Evolutionary conservation across 129 eudicot genomes (phyloP).

Genomic region (Lactuca saligna): DNA sequence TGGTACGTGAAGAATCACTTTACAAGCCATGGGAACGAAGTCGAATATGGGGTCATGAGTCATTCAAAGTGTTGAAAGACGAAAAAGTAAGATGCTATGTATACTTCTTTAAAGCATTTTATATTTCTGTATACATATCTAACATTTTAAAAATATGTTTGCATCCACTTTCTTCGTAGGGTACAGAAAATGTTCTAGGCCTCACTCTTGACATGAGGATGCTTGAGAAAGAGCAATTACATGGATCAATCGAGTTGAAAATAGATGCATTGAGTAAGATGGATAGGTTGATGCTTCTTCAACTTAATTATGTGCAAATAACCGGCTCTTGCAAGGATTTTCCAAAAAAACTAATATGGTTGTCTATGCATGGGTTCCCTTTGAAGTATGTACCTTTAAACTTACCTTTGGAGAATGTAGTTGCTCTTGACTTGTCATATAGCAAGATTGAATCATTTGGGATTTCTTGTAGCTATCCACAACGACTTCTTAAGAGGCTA

Average conservation of each 20-base stretch:
- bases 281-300: too few species aligned
- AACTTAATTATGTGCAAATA: too few species aligned
- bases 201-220: slow-evolving; percentile 27
- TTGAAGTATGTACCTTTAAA: too few species aligned
- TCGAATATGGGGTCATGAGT: slow-evolving; percentile 29
- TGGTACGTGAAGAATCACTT: too few species aligned
- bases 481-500: slow-evolving; percentile 5
- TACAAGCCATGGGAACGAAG: too few species aligned
- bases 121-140: background rate
- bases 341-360: too few species aligned
- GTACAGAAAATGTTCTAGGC: slow-evolving; percentile 19
- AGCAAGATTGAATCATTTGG: background rate
- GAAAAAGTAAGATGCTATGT: slow-evolving; percentile 18
- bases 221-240: background rate
- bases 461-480: background rate
- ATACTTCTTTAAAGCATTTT: too few species aligned
- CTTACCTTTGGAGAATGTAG: too few species aligned
- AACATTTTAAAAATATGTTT: background rate
- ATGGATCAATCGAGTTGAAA: background rate
- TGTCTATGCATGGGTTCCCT: too few species aligned
- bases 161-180: background rate
- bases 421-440: background rate
- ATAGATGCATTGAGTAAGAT: too few species aligned
- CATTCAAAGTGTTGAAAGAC: slow-evolving; percentile 32
- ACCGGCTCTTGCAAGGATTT: too few species aligned